Percentiles rank a stretch among this genome's conserved stretches.
Evolutionary conservation across 2,329 filamentous ascomycete species (phyloP).

Genomic region (Phoma sp.): DNA sequence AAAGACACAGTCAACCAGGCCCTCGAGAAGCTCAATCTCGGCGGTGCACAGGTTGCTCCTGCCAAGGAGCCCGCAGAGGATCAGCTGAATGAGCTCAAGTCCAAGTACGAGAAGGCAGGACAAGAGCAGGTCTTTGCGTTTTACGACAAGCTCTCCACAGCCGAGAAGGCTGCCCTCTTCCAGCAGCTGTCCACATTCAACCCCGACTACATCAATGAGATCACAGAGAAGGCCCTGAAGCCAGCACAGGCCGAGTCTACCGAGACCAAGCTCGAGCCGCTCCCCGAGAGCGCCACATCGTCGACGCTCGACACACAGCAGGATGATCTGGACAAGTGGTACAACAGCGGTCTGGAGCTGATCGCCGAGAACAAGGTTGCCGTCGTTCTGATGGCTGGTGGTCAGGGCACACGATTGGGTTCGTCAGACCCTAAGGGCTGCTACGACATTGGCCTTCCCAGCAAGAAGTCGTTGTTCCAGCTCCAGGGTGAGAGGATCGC

Average conservation of each 20-base stretch:
- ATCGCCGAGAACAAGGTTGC: slow-evolving; percentile 74
- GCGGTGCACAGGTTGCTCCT: slow-evolving; percentile 40
- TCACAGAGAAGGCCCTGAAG: slow-evolving; percentile 81
- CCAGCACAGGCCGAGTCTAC: slow-evolving; percentile 68
- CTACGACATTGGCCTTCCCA: slow-evolving; percentile 94
- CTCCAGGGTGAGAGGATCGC: slow-evolving; percentile 94
- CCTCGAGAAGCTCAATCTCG: slow-evolving; percentile 52
- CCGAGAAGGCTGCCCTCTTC: slow-evolving; percentile 80
- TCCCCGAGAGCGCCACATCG: slow-evolving; percentile 84
- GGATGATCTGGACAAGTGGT: slow-evolving; percentile 83
- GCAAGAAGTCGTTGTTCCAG: slow-evolving; percentile 94
- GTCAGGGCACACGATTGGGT: slow-evolving; percentile 91
- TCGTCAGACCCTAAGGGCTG: slow-evolving; percentile 97
- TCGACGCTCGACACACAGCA: slow-evolving; percentile 89
- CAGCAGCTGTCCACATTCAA: slow-evolving; percentile 83
- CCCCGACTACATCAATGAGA: slow-evolving; percentile 84
- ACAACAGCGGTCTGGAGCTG: slow-evolving; percentile 70
- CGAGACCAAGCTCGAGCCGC: slow-evolving; percentile 73
- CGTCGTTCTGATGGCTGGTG: slow-evolving; percentile 96
- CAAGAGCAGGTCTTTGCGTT: slow-evolving; percentile 88
- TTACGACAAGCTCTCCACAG: slow-evolving; percentile 76
- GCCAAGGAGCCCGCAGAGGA: slow-evolving; percentile 66
- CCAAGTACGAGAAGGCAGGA: slow-evolving; percentile 74
- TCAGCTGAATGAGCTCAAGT: slow-evolving; percentile 70
- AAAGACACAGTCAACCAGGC: slow-evolving; percentile 51